These are phyloP conservation scores for Rhizophagus clarus DNA, from an alignment of 192 early-diverging fungal species.

Conservation along the genomic window DNA sequence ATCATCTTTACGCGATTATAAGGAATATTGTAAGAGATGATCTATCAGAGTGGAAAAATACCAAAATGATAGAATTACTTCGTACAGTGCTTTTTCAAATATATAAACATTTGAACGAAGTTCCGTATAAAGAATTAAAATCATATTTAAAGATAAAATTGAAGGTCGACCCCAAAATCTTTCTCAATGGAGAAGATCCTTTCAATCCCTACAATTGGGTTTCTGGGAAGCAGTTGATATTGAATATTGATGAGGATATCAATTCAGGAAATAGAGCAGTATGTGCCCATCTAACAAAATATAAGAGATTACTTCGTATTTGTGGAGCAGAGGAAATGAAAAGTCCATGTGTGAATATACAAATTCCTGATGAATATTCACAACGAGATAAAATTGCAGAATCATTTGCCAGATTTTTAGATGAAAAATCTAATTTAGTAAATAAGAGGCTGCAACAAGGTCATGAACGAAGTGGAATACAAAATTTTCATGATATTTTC, in stretches of 20 bases:
- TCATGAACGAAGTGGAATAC: neutral
- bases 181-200: neutral
- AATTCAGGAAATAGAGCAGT: neutral
- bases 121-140: neutral
- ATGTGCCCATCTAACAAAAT: neutral
- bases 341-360: neutral
- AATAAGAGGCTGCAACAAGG: neutral
- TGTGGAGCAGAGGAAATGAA: neutral
- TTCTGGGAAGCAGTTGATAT: neutral
- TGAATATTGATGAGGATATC: conserved; percentile 1
- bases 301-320: neutral
- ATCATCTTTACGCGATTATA: neutral
- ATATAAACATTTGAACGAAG: neutral
- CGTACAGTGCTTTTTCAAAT: neutral
- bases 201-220: conserved; percentile 1
- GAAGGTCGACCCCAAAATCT: neutral
- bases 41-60: neutral
- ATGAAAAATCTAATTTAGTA: neutral
- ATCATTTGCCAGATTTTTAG: neutral
- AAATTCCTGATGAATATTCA: neutral
- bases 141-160: neutral
- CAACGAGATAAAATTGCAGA: neutral
- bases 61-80: neutral
- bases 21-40: neutral
- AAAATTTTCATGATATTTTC: neutral